Evolutionary conservation across 2,329 filamentous ascomycete genomes (phyloP).

Genomic region (Fusarium tricinctum): DNA sequence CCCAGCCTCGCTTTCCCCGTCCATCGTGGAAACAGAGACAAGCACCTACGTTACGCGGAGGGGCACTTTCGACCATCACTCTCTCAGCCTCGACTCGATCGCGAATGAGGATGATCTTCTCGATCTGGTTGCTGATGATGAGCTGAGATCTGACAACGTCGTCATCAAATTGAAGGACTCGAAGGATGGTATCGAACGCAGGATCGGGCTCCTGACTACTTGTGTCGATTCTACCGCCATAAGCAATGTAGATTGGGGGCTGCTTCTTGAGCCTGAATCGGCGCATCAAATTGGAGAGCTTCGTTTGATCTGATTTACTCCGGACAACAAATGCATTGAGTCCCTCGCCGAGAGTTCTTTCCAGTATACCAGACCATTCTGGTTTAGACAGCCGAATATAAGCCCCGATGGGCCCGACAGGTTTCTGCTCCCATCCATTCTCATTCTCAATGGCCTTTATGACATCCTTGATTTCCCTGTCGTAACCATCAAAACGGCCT

Average conservation of each 20-base stretch:
- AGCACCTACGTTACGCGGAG: constrained; percentile 77
- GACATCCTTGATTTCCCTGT: constrained; percentile 72
- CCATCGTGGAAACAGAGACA: constrained; percentile 79
- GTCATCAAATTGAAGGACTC: constrained; percentile 85
- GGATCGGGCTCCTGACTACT: constrained; percentile 76
- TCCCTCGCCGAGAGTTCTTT: constrained; percentile 77
- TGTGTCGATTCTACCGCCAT: constrained; percentile 55
- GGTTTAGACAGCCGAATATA: constrained; percentile 83
- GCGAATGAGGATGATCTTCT: constrained; percentile 85
- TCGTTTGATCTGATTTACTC: constrained; percentile 80
- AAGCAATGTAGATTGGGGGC: constrained; percentile 58
- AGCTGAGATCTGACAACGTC: constrained; percentile 83
- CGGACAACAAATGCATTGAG: constrained; percentile 87
- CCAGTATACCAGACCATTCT: constrained; percentile 86
- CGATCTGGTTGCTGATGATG: constrained; percentile 85
- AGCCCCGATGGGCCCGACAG: constrained; percentile 86
- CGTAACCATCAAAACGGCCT: constrained; percentile 74
- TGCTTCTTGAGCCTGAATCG: constrained; percentile 66
- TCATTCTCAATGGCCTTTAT: constrained; percentile 79
- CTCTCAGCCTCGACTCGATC: constrained; percentile 75
- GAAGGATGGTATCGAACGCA: constrained; percentile 81
- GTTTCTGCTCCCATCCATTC: constrained; percentile 75
- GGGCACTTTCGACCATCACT: constrained; percentile 74
- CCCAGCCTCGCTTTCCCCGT: constrained; percentile 66
- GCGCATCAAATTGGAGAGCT: constrained; percentile 76